phyloP scores from a whole-genome alignment of 257 asterid genomes.

The Solanum tacnaense region DNA sequence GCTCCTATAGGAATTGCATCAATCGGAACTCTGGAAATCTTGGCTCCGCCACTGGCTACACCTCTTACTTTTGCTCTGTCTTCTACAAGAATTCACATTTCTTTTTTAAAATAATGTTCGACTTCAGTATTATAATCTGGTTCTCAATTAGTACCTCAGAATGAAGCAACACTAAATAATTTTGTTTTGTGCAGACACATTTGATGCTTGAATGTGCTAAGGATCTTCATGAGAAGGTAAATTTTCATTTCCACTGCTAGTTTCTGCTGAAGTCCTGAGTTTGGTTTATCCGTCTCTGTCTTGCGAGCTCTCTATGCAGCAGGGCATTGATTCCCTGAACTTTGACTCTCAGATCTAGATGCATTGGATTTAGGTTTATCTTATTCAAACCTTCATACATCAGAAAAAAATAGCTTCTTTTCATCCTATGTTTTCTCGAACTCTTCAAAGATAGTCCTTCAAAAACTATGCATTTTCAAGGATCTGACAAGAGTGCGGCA shows the following conservation, averaged over 20 bases:
- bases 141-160: background rate
- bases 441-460: background rate
- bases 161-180: background rate
- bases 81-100: background rate
- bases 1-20: background rate
- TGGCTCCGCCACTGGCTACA: background rate
- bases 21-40: background rate
- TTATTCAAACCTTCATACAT: background rate
- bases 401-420: background rate
- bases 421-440: background rate
- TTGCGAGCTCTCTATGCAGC: background rate
- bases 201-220: background rate
- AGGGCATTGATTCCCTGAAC: background rate
- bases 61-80: background rate
- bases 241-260: background rate
- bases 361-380: background rate
- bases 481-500: background rate
- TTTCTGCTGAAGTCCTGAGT: background rate
- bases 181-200: background rate
- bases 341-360: background rate
- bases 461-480: background rate
- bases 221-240: background rate
- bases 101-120: background rate
- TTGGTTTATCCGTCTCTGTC: background rate
- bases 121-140: background rate